Evolutionary conservation across 345 rosid species (phyloP), one percentile per base, ranked within the genome.

Genomic region (Carallia brachiata): DNA sequence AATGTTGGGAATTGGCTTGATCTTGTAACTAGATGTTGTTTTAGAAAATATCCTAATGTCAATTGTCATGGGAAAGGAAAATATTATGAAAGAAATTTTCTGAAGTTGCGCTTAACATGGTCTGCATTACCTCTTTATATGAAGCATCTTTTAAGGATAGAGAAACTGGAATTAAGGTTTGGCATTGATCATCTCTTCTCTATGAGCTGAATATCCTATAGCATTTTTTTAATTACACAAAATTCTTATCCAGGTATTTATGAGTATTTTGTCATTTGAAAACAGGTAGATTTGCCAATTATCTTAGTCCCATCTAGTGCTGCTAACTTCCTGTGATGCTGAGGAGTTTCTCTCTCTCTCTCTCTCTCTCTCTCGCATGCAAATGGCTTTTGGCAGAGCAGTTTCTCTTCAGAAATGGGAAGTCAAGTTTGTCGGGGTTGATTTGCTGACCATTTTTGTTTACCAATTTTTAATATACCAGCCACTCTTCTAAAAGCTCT

Each of bases 241-340:
- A 61, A 52, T 10, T 31, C 40, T 36, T 6, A 18, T 17, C 7
- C 40, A 1, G 28, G 50, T 2, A 34, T 68, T 52, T 70, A 32
- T 66, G 52, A 62, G 18, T 37, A 27, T 69, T 36, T 70, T 40
- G 18, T 73, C 31, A 10, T 10, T 59, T 64, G 47, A 75, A 82
- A 74, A 61, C 89, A 91, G 95, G 88, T 81, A 73, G 92, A 76
- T 89, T 91, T 85, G 88, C 83, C 30, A 87, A 86, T 66, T 91
- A 91, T 82, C 61, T 91, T 70, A 91, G 97, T 76, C 97, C 97
- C 73, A 91, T 91, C 90, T 91, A 84, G 67, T 28, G 58, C 40
- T 9, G 66, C 36, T 67, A 61, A 52, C 61, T 6, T 63, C 61
- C 55, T 63, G 30, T 68, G 31, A 44, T 50, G 12, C 23, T 54